These are phyloP conservation scores for Umbilicus rupestris DNA, from an alignment of 164 flowering plant genomes.

Conservation along the genomic window DNA sequence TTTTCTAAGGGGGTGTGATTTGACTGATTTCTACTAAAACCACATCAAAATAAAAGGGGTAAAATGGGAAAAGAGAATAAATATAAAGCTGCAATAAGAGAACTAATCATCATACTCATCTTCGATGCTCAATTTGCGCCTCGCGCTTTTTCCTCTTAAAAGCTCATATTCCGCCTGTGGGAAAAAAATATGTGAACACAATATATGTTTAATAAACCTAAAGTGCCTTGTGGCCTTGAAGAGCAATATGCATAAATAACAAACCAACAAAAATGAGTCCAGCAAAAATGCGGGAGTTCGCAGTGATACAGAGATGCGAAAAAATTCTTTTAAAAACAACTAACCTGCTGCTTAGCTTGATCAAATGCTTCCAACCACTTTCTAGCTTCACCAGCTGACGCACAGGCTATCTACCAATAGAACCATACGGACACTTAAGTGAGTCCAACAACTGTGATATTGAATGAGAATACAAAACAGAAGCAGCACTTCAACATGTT, in stretches of 20 bases:
- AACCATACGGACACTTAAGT: slow-evolving; percentile 4
- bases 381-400: slow-evolving; percentile 67
- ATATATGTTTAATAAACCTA: background rate
- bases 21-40: background rate
- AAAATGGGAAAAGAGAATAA: background rate
- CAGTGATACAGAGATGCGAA: background rate
- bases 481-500: background rate
- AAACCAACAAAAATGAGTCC: too few relatives aligned
- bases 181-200: background rate
- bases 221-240: background rate
- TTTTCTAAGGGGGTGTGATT: background rate
- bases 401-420: slow-evolving; percentile 79
- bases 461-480: background rate
- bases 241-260: background rate
- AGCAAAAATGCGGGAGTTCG: background rate
- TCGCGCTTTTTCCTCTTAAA: slow-evolving; percentile 43
- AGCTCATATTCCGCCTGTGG: slow-evolving; percentile 72
- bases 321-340: background rate
- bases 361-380: slow-evolving; percentile 98
- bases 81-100: slow-evolving; percentile 10
- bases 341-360: slow-evolving; percentile 88
- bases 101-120: slow-evolving; percentile 56
- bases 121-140: slow-evolving; percentile 52
- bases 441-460: background rate
- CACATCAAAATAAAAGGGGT: background rate